Percentiles rank a stretch among this genome's conserved stretches.
Conservation (phyloP, 2,329 filamentous ascomycete species). For the Aspergillus sp. region DNA sequence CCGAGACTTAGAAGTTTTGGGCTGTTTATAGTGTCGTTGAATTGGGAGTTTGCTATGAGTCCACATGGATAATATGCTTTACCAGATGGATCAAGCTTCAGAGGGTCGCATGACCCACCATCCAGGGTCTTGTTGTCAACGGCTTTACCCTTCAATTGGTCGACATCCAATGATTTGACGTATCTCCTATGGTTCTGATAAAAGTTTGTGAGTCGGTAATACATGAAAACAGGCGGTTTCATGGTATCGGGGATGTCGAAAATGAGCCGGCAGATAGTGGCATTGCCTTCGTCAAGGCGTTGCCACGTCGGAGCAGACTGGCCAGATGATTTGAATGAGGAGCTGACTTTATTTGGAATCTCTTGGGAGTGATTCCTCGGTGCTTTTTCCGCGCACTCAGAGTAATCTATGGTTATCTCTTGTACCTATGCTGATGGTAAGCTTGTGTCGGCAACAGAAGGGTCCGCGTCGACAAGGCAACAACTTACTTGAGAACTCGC, state of each 20-base stretch:
- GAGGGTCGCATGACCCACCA: slow-evolving; percentile 71
- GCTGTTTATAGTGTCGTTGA: slow-evolving; percentile 83
- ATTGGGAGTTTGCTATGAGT: slow-evolving; percentile 91
- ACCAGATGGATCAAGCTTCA: slow-evolving; percentile 56
- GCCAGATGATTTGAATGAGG: slow-evolving; percentile 66
- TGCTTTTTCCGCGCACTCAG: slow-evolving; percentile 65
- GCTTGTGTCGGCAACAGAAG: slow-evolving; percentile 12
- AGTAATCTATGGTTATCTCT: slow-evolving; percentile 90
- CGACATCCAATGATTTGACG: slow-evolving; percentile 80
- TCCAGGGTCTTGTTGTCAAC: slow-evolving; percentile 62
- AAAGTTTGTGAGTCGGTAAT: slow-evolving; percentile 96
- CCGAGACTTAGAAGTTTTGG: slow-evolving; percentile 59
- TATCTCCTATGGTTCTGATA: slow-evolving; percentile 99
- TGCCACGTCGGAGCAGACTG: slow-evolving; percentile 31
- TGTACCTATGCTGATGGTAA: slow-evolving; percentile 62
- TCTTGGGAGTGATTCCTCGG: slow-evolving; percentile 49
- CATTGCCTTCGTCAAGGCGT: slow-evolving; percentile 34
- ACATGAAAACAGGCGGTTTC: slow-evolving; percentile 80
- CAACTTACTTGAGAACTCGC: slow-evolving; percentile 72
- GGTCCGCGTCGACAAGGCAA: background rate
- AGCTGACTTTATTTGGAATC: slow-evolving; percentile 53
- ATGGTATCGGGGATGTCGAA: slow-evolving; percentile 81
- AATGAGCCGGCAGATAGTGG: slow-evolving; percentile 65
- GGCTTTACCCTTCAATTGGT: slow-evolving; percentile 75
- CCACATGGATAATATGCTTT: slow-evolving; percentile 92